Base-by-base conservation (phyloP, 2,329 filamentous ascomycete genomes). In the Cercospora nicotianae region DNA sequence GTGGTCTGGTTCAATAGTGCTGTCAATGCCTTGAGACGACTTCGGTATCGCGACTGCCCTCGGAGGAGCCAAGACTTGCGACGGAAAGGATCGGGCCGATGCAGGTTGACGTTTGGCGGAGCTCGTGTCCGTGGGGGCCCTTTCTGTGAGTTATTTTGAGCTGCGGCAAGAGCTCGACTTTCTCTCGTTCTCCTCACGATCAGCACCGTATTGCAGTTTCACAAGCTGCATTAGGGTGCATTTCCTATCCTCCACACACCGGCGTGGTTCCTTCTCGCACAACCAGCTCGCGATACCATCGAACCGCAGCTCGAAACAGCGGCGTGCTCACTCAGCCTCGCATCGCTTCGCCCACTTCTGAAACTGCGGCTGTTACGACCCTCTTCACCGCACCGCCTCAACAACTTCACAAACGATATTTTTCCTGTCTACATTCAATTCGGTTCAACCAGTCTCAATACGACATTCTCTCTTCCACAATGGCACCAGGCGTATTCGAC, bases 401-500 rank as follows among this genome's bases (percentile, higher is more conserved):
- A 60, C 30, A 1, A 12, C 58, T 1, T 26, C 53, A 31, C 16
- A 7, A 20, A 28, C 5, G 7, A 28, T 6, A 18, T 3, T 33
- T 45, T 55, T 26, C 7, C 55, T 48, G 7, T 12, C 26, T 33
- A 3, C 53, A 58, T 10, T 36, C 60, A 20, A 26, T 28, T 39
- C 9, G 16, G 8, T 39, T n/a, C 16, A n/a, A 30, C n/a, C 2
- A 18, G 1, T 42, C 13, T 18, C 48, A 36, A n/a, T 28, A n/a
- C 20, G 12, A 53, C 53, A 57, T 6, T 16, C 48, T 16, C 58
- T 57, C 39, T 45, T 61, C 57, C 59, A 59, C 36, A 31, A 70
- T 70, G 69, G 67, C 69, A 39, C 55, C 70, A 31, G 66, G 63
- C 26, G 53, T 59, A 16, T 69, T 70, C 69, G 66, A 67, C 33